These are phyloP conservation scores for Cystobasidium ongulense DNA, from an alignment of 768 basidiomycete genomes.

Conservation along the genomic window DNA sequence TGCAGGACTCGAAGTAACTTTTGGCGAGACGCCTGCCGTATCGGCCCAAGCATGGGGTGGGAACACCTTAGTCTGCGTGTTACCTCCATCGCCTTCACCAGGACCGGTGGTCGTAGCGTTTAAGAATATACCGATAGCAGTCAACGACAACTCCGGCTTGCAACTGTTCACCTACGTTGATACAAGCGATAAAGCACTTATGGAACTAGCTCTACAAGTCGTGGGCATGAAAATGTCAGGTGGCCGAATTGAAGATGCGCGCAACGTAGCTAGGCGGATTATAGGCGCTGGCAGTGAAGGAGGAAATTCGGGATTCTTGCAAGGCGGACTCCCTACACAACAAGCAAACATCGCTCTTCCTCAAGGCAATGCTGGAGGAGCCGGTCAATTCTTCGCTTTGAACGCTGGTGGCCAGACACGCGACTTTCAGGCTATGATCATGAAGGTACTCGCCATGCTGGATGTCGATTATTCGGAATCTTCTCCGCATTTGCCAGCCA, in stretches of 20 bases:
- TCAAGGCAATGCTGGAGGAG: not conserved
- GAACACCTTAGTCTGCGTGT: slow-evolving; percentile 79
- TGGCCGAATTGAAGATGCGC: slow-evolving; percentile 84
- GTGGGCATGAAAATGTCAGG: slow-evolving; percentile 88
- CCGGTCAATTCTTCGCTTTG: slow-evolving; percentile 9
- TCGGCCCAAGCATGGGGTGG: slow-evolving; percentile 86
- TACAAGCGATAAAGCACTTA: slow-evolving; percentile 81
- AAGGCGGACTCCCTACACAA: not conserved
- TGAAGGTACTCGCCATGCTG: slow-evolving; percentile 71
- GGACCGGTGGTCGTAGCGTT: slow-evolving; percentile 88
- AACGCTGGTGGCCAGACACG: slow-evolving; percentile 37
- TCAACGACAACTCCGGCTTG: slow-evolving; percentile 49
- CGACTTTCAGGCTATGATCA: slow-evolving; percentile 64
- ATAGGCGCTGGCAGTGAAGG: slow-evolving; percentile 52
- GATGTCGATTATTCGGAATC: slow-evolving; percentile 54
- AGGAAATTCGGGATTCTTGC: not conserved
- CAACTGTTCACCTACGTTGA: slow-evolving; percentile 79
- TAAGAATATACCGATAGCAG: slow-evolving; percentile 54
- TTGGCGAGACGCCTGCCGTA: slow-evolving; percentile 72
- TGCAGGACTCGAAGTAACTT: slow-evolving; percentile 58
- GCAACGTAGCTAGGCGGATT: slow-evolving; percentile 86
- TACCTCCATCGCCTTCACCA: slow-evolving; percentile 70
- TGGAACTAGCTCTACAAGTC: slow-evolving; percentile 91
- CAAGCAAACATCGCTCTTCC: not conserved
- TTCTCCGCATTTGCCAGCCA: slow-evolving; percentile 47